phyloP scores from a whole-genome alignment of 2,329 filamentous ascomycete genomes.

The Venturia nashicola region DNA sequence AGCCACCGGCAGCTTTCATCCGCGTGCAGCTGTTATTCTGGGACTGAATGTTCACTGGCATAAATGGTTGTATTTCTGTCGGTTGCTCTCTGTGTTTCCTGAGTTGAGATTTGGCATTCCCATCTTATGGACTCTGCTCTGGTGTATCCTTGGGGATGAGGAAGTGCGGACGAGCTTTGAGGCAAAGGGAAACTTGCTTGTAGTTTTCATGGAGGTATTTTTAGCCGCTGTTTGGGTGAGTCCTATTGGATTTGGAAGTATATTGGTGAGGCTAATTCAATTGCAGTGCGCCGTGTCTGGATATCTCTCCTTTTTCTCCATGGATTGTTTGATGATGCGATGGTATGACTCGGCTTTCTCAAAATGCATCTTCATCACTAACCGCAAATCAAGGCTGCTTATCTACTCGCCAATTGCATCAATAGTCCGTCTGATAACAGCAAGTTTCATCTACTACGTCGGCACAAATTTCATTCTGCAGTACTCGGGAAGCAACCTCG shows the following conservation, averaged over 20 bases:
- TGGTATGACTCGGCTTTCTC: not conserved
- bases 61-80: slow-evolving; percentile 10
- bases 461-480: slow-evolving; percentile 8
- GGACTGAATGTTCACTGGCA: slow-evolving; percentile 9
- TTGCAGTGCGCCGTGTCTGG: slow-evolving; percentile 9
- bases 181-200: not conserved
- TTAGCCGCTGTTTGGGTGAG: slow-evolving; percentile 6
- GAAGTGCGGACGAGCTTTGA: not conserved
- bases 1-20: slow-evolving; percentile 7
- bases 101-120: slow-evolving; percentile 9
- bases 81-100: slow-evolving; percentile 3
- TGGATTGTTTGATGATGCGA: slow-evolving; percentile 10
- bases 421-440: slow-evolving; percentile 8
- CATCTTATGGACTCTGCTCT: slow-evolving; percentile 4
- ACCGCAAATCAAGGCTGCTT: not conserved
- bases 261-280: not conserved
- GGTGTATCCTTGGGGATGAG: slow-evolving; percentile 1
- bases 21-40: slow-evolving; percentile 8
- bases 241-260: not conserved
- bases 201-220: slow-evolving; percentile 4
- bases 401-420: slow-evolving; percentile 9
- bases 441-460: slow-evolving; percentile 9
- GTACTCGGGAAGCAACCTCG: not conserved
- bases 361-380: not conserved
- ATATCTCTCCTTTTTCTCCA: slow-evolving; percentile 10